Evolutionary conservation across 352 stramenopile species (phyloP), one percentile per base, ranked within the genome.

Genomic region (Phytophthora pini): DNA sequence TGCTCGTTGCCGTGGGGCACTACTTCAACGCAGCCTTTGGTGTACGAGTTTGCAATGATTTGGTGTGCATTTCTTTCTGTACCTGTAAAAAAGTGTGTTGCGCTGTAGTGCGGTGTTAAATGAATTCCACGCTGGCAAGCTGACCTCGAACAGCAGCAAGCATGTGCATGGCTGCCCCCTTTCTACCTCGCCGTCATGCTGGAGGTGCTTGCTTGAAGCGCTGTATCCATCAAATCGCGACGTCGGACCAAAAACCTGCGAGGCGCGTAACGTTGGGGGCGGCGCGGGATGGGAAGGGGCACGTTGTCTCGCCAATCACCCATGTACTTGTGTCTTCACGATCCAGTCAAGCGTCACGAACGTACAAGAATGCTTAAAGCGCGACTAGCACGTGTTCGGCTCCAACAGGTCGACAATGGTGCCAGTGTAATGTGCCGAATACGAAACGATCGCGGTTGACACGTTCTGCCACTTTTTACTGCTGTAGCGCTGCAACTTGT

Each of bases 191-290:
- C 40, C 13, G n/a, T 15, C n/a, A 38, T 51, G 54, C 22, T 29
- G 17, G 50, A 52, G 41, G 59, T 72, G 50, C 63, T 48, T 62
- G 40, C 22, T 63, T 61, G 60, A 62, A 59, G 59, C 49, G 26
- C 26, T 48, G 59, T 61, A 74, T 58, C 56, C 52, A 66, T 76
- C 68, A 76, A 72, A 76, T 76, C 59, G 24, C 58, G 53, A 70
- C 68, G 53, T 69, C 57, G 63, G 63, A 76, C 68, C 56, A 69
- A 70, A 67, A 46, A 60, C 58, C 22, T 60, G 32, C 8, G 24
- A 29, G 20, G 26, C 45, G 40, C 24, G 56, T 53, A 61, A 63
- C 46, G 52, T 47, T 57, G 46, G 36, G 5, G 12, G n/a, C 44
- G 9, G 8, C 20, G 32, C 40, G 38, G 27, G 54, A 73, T 70